phyloP scores from a whole-genome alignment of 306 rosid species.

The cucumber (Cucumis sativus) region DNA sequence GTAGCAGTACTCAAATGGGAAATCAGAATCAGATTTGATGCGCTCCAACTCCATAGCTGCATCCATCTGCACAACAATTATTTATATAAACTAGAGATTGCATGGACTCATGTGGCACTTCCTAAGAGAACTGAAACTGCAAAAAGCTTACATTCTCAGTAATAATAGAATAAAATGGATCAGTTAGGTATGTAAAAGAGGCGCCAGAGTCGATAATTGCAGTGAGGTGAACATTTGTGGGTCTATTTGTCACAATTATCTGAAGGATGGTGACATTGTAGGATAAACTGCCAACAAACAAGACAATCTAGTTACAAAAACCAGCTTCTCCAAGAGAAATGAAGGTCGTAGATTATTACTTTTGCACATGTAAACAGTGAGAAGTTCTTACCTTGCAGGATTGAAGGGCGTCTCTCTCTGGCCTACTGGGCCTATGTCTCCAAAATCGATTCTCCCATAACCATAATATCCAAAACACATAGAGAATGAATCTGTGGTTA shows the following conservation, averaged over 20 bases:
- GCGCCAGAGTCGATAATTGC: constrained; percentile 75
- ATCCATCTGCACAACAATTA: constrained; percentile 41
- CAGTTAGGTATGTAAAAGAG: constrained; percentile 60
- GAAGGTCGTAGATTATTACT: background rate
- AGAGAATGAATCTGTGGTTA: constrained; percentile 54
- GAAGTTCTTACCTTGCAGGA: constrained; percentile 36
- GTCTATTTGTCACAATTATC: constrained; percentile 29
- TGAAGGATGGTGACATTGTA: constrained; percentile 66
- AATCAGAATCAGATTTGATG: constrained; percentile 4
- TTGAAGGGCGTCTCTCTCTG: constrained; percentile 67
- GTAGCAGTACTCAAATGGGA: constrained; percentile 79
- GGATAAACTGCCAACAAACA: constrained; percentile 36
- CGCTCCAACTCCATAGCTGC: constrained; percentile 20
- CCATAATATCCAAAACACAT: constrained; percentile 73
- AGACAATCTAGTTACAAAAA: constrained; percentile 16
- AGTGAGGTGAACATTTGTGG: constrained; percentile 28
- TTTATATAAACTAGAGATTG: background rate
- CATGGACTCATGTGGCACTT: background rate
- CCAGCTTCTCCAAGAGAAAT: background rate
- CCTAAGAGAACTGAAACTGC: background rate
- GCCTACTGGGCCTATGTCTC: constrained; percentile 46
- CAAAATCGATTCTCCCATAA: constrained; percentile 58
- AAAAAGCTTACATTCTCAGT: constrained; percentile 35
- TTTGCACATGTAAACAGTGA: background rate
- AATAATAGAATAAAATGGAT: constrained; percentile 57